A percentile compares a stretch with the other conserved stretches of the same genome.
Conservation (phyloP, 2,329 filamentous ascomycete genomes). For the Fusarium verticillioides region DNA sequence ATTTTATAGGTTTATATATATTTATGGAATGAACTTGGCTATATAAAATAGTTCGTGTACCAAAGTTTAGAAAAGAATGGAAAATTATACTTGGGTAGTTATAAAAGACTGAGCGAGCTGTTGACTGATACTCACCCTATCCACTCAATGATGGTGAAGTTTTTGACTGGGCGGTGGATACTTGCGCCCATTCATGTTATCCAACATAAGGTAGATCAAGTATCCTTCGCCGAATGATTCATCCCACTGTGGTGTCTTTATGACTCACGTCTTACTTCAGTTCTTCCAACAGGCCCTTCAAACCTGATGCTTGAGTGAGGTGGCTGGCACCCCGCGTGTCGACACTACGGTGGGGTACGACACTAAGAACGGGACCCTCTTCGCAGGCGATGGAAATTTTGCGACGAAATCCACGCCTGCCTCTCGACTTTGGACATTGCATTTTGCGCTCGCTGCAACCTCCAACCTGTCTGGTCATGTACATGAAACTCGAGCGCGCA, state of each 20-base stretch:
- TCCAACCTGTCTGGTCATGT: conserved; percentile 37
- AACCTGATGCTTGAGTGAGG: not conserved
- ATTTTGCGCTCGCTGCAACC: not conserved
- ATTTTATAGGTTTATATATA: not conserved
- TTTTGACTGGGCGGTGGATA: not conserved
- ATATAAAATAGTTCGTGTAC: not conserved
- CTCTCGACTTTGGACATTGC: not conserved
- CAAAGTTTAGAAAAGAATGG: not conserved
- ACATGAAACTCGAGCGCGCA: conserved; percentile 8
- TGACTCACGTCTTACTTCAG: not conserved
- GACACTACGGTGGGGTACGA: conserved; percentile 46
- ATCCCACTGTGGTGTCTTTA: not conserved
- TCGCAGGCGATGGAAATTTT: conserved; percentile 38
- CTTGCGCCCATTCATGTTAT: not conserved
- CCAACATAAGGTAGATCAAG: not conserved
- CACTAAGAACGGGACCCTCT: conserved; percentile 28
- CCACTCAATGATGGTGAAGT: not conserved
- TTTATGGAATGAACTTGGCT: not conserved
- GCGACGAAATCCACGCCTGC: conserved; percentile 25
- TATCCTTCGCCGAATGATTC: conserved; percentile 14
- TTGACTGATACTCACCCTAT: not conserved
- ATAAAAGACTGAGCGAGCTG: not conserved
- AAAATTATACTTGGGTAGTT: too few species aligned
- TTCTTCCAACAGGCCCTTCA: not conserved
- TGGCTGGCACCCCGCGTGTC: conserved; percentile 29